Evolutionary conservation across 2,329 filamentous ascomycete species (phyloP).

Genomic region (Chalara sp.): DNA sequence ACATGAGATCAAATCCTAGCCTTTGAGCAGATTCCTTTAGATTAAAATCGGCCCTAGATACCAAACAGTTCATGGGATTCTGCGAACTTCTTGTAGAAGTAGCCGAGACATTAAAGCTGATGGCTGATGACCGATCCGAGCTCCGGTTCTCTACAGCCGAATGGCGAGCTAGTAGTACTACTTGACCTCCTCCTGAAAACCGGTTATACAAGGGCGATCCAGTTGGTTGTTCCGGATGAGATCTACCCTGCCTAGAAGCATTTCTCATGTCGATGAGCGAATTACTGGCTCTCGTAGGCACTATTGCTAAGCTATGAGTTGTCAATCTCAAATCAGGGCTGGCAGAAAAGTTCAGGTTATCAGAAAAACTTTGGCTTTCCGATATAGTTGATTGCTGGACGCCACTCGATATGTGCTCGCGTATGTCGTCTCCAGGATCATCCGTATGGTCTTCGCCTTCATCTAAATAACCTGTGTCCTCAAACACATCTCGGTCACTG

Average conservation of each 20-base stretch:
- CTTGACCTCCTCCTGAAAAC: not conserved
- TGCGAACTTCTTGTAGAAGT: not conserved
- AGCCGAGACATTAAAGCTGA: not conserved
- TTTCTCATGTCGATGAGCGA: not conserved
- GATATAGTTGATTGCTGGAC: no score
- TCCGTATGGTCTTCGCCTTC: not conserved
- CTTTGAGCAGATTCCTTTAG: conserved; percentile 19
- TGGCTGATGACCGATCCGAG: not conserved
- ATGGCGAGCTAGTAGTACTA: not conserved
- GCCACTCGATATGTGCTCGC: no score
- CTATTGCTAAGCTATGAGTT: not conserved
- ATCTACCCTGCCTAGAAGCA: no score
- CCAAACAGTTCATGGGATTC: not conserved
- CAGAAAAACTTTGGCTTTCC: no score
- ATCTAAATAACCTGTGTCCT: not conserved
- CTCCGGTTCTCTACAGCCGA: no score
- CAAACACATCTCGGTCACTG: conserved; percentile 4
- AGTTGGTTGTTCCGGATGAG: not conserved
- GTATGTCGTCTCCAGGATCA: not conserved
- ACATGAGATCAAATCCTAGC: conserved; percentile 25
- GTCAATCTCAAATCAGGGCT: not conserved
- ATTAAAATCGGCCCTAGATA: conserved; percentile 20
- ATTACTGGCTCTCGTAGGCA: not conserved
- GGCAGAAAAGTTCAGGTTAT: not conserved
- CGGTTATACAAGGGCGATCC: not conserved